phyloP scores from a whole-genome alignment of 768 basidiomycete species.

The Mycena albidolilacea region DNA sequence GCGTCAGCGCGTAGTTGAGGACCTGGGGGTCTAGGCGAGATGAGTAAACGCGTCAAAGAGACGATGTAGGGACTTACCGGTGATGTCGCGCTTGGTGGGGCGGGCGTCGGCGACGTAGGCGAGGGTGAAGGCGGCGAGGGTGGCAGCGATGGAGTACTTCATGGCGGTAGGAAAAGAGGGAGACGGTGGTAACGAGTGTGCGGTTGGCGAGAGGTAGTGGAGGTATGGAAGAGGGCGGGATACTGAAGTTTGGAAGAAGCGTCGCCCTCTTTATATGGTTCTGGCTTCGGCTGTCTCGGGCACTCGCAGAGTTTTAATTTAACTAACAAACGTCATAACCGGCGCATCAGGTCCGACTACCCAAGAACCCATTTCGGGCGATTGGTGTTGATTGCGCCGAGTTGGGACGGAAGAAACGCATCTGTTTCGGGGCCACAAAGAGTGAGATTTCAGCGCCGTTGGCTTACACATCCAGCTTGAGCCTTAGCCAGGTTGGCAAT shows the following conservation, averaged over 20 bases:
- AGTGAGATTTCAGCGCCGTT: too few relatives aligned
- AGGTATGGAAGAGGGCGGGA: constrained; percentile 19
- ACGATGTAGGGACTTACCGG: constrained; percentile 23
- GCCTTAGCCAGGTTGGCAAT: too few relatives aligned
- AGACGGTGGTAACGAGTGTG: constrained; percentile 27
- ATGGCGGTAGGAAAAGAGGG: constrained; percentile 24
- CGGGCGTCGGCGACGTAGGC: constrained; percentile 3
- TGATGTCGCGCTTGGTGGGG: constrained; percentile 21
- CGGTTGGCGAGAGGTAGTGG: constrained; percentile 18
- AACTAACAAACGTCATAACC: too few relatives aligned
- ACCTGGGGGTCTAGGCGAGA: constrained; percentile 46
- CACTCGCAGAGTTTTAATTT: too few relatives aligned
- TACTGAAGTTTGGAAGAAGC: not conserved
- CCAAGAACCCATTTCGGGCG: too few relatives aligned
- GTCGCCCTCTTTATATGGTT: constrained; percentile 7
- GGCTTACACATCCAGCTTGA: too few relatives aligned
- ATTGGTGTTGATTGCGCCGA: too few relatives aligned
- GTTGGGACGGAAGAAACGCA: too few relatives aligned
- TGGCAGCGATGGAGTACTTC: constrained; percentile 14
- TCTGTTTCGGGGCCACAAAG: too few relatives aligned
- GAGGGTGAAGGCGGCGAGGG: constrained; percentile 9
- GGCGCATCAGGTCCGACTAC: too few relatives aligned
- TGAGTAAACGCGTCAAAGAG: not conserved
- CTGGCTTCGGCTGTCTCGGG: not conserved
- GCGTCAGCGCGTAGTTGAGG: constrained; percentile 63